Evolutionary conservation across 176 grass and related monocot species (phyloP).

Genomic region (Hsuehochloa calcarea): DNA sequence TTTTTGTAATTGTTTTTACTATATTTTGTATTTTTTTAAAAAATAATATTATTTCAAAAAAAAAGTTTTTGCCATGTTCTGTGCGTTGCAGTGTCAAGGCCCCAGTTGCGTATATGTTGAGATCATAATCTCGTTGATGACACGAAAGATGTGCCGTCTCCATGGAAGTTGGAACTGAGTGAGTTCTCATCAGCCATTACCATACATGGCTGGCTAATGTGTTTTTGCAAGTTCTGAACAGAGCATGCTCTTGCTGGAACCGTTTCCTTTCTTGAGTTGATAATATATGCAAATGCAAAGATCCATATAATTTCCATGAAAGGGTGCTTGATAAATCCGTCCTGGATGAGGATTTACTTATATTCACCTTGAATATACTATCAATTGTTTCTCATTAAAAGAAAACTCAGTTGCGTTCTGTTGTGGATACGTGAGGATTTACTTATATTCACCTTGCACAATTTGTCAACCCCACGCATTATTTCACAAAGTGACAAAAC

Average conservation of each 20-base stretch:
- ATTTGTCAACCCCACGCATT: not conserved
- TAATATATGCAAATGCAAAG: not conserved
- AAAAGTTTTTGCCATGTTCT: constrained; percentile 39
- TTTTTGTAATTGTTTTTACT: too few species aligned
- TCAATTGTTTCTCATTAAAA: not conserved
- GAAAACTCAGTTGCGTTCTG: not conserved
- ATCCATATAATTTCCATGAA: not conserved
- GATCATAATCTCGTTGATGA: constrained; percentile 32
- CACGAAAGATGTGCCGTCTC: constrained; percentile 22
- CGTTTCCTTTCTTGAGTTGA: not conserved
- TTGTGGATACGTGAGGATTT: not conserved
- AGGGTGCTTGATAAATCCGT: not conserved
- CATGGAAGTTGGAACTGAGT: not conserved
- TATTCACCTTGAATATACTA: not conserved
- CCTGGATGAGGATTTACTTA: not conserved
- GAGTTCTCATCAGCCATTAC: not conserved
- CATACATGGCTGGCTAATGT: not conserved
- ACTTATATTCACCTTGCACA: not conserved
- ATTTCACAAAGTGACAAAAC: not conserved
- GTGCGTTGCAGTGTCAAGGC: constrained; percentile 14
- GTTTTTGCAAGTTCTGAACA: not conserved
- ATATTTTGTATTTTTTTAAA: too few species aligned
- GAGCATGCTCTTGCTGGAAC: not conserved
- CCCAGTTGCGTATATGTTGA: constrained; percentile 36
- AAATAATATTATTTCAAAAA: too few species aligned